phyloP scores from a whole-genome alignment of 2,329 filamentous ascomycete genomes.

The Colletotrichum viniferum region DNA sequence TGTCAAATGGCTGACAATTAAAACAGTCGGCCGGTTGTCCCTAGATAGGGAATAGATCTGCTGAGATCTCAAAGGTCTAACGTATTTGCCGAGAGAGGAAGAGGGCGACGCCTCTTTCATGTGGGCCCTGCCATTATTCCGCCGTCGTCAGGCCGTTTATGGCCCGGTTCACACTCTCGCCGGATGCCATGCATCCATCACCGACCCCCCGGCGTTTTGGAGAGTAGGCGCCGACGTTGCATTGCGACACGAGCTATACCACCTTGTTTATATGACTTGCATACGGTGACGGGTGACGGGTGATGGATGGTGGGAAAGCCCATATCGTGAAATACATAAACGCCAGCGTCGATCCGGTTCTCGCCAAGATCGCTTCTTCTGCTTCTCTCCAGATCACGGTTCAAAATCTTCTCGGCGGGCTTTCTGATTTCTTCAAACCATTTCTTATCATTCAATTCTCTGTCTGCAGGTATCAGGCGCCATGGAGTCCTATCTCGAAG shows the following conservation, averaged over 20 bases:
- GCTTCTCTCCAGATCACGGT: neutral
- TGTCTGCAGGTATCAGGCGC: neutral
- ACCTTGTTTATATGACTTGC: constrained; percentile 11
- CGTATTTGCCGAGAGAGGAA: neutral
- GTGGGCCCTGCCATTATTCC: neutral
- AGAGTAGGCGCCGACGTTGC: neutral
- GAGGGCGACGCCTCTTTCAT: neutral
- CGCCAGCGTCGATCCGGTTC: constrained; percentile 4
- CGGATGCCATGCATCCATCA: constrained; percentile 1
- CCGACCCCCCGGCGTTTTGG: neutral
- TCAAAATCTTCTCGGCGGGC: neutral
- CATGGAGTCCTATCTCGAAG: constrained; percentile 10
- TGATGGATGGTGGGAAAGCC: neutral
- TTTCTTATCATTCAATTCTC: neutral
- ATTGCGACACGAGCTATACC: constrained; percentile 2
- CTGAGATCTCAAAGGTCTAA: neutral
- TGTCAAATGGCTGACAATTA: constrained; percentile 16
- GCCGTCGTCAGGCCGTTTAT: neutral
- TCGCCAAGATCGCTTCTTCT: neutral
- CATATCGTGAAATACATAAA: constrained; percentile 16
- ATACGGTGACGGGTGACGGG: neutral
- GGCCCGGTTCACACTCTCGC: neutral
- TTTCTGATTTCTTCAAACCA: neutral
- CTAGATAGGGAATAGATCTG: neutral
- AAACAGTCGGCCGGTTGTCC: constrained; percentile 1